Evolutionary conservation across 2,329 filamentous ascomycete species (phyloP), one percentile per base, ranked within the genome.

Genomic region (Cercospora sesami): DNA sequence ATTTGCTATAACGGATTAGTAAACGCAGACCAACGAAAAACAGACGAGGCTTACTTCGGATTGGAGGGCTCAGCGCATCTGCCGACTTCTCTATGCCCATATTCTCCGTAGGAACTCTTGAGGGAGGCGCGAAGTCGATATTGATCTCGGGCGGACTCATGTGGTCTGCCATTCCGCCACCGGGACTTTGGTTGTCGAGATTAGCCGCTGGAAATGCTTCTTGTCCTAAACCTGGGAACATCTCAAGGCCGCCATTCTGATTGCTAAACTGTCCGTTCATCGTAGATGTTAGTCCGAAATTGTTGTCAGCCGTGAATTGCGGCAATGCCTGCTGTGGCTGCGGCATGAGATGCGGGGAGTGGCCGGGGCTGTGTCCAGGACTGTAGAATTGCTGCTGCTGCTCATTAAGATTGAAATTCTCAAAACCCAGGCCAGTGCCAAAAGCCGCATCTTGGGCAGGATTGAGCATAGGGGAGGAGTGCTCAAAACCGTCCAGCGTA

Each of bases 81-180:
- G 89, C 86, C 72, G 92, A 88, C 64, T 74, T 73, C 78, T 76
- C 80, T 72, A 86, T 70, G 90, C 90, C 76, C 66, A 75, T 66
- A 45, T 72, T 71, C 36, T 73, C 71, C 16, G 71, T 69, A 2
- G 74, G 71, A 21, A 69, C 69, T 74, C 87, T 87, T 67, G 86
- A 83, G 8, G 89, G 89, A 26, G 94, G 94, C 16, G 93, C 94
- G 79, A 92, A 93, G 77, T 97, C 92, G 74, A 97, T 95, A 77
- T 95, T 96, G 80, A 97, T 97, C 62, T 94, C 92, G 0, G 94
- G 94, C n/a, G 94, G 92, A 3, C 90, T 91, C 90, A 96, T 95
- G 73, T 91, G 86, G 60, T 89, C 87, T 57, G 86, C 88, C 76
- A 86, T 89, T 5, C 88, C 87, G 77, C 94, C 91, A 31, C 73